Evolutionary conservation across 2,329 filamentous ascomycete species (phyloP), one percentile per base, ranked within the genome.

Genomic region (Cladophialophora carrionii): DNA sequence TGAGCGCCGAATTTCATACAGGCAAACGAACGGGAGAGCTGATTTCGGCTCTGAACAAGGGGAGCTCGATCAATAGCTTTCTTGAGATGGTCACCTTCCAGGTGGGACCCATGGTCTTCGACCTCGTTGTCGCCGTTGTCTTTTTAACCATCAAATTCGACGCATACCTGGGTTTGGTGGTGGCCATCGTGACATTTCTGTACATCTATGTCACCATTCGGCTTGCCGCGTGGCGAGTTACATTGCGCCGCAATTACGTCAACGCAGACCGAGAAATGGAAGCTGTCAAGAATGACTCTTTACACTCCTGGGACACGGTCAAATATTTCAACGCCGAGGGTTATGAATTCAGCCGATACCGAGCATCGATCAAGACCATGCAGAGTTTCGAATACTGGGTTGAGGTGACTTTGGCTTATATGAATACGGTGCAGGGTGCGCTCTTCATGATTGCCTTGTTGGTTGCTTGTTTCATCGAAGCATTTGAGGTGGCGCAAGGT

Each of bases 1-100:
- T 99, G 37, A 97, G 93, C 76, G 84, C 98, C 70, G 95, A 98
- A 76, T 99, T 99, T 74, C 95, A 99, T 75, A 85, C 98, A 2
- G 92, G 92, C 59, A 99, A 99, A 79, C 91, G 94, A 74, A 99
- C 95, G 0, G 95, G 95, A 68, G 95, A 99, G 78, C 92, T 99
- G 9, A 82, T 98, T 17, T 98, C 94, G 14, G 95, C 95, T 0
- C 83, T 99, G 70, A 96, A 95, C 80, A 99, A 99, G 77, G 95
- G 95, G 53, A 93, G 90, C 66, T 91, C 94, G 2, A 96, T 99
- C 81, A 98, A 98, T 74, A 92, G 90, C 5, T 99, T 99, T 76
- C 84, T 99, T 63, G 95, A 98, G 78, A 92, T 96, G 77, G 88
- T 97, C 70, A 98, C 94, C 0, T 99, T 99, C 75, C 91, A 96